phyloP scores from a whole-genome alignment of 441 rosid genomes.

The Adansonia grandidieri region DNA sequence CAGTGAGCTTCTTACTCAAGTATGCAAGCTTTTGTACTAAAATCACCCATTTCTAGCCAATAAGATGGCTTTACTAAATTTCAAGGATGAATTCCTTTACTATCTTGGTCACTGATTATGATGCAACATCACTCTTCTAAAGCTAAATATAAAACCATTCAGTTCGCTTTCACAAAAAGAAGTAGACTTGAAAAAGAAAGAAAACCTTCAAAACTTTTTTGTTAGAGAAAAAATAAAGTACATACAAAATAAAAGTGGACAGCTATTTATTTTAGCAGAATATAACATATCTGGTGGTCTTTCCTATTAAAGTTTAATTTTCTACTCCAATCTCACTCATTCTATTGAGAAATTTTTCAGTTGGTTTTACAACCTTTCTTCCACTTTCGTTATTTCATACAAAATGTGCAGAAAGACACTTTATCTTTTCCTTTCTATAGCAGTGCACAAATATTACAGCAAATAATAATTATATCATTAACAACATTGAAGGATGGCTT shows the following conservation, averaged over 20 bases:
- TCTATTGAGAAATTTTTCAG: conserved; percentile 13
- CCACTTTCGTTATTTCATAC: not conserved
- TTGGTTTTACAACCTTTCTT: conserved; percentile 16
- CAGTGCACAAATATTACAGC: not conserved
- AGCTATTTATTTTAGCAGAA: not conserved
- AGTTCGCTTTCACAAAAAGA: not conserved
- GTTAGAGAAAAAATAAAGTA: not conserved
- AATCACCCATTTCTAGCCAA: not conserved
- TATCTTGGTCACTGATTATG: not conserved
- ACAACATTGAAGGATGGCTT: not conserved
- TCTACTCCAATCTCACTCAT: conserved; percentile 21
- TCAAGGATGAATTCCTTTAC: conserved; percentile 12
- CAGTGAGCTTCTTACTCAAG: conserved; percentile 13
- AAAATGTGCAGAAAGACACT: not conserved
- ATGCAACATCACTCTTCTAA: conserved; percentile 26
- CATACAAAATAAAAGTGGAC: conserved; percentile 6
- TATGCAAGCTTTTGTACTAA: conserved; percentile 4
- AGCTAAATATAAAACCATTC: not conserved
- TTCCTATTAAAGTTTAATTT: conserved; percentile 12
- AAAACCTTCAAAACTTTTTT: conserved; percentile 1
- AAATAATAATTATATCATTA: conserved; percentile 10
- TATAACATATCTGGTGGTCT: not conserved
- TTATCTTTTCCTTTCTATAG: conserved; percentile 12
- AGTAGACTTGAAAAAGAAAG: conserved; percentile 8
- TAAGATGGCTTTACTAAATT: conserved; percentile 7